Base-by-base conservation (phyloP, 495 filamentous ascomycete species). In the Bathelium albidoporum region DNA sequence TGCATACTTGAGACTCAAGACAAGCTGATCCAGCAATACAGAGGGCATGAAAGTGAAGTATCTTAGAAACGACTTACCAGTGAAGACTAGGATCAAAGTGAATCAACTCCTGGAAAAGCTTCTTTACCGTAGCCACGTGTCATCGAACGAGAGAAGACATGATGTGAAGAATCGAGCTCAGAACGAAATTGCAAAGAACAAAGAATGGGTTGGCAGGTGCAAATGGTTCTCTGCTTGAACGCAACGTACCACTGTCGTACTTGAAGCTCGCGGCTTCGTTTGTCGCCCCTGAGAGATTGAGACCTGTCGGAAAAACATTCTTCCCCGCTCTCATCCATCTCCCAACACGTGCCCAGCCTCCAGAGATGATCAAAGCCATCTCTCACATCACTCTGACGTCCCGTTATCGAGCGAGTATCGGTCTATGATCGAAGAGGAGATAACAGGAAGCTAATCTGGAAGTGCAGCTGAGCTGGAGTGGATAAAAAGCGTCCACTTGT, bases 281-380 rank as follows among this genome's bases (percentile, higher is more conserved):
- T 7, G 49, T 20, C 20, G 26, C 49, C 49, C 49, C 49, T 55
- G 49, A 29, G 16, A 9, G 49, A 55, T 26, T 26, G 9, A 20
- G 7, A 9, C 12, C 7, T 16, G 4, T 9, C 49, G 49, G 49
- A 26, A 11, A 55, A 55, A 55, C 16, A 29, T 55, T 55, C n/a
- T 55, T 55, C 49, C 49, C 24, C 3, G 49, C 49, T 24, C 24
- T 29, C 22, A 55, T 12, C 49, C 49, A 55, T 29, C 24, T 55
- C 16, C 29, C 49, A 28, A 55, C 49, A 55, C 49, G 49, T 20
- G 49, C 20, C 22, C 24, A 29, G 26, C 22, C 49, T 29, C 29
- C 49, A 55, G 49, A 55, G 12, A 55, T 3, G 29, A 55, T 55
- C 49, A 55, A 28, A 29, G 49, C 49, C 49, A 55, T 55, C 49